Evolutionary conservation across 371 early-diverging fungal genomes (phyloP).

Genomic region (Mucor lusitanicus): DNA sequence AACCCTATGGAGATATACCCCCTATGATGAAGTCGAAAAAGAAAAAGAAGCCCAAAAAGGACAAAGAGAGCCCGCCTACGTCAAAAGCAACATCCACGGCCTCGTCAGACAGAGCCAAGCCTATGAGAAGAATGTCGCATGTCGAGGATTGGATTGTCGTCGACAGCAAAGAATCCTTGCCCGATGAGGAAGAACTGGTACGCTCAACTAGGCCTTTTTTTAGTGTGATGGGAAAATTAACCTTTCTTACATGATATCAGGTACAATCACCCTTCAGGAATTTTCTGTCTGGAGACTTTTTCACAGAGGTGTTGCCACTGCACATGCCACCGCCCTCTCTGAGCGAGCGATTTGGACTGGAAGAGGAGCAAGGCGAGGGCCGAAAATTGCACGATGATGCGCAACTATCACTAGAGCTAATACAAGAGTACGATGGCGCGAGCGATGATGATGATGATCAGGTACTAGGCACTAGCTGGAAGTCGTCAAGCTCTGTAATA

Average conservation of each 20-base stretch:
- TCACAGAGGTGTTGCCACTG: slow-evolving; percentile 49
- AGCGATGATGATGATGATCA: slow-evolving; percentile 27
- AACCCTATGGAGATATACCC: slow-evolving; percentile 62
- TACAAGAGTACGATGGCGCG: slow-evolving; percentile 24
- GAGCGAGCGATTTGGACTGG: slow-evolving; percentile 27
- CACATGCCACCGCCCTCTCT: slow-evolving; percentile 55
- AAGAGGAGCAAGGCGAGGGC: slow-evolving; percentile 12
- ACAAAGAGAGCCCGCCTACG: slow-evolving; percentile 12
- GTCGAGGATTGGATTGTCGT: slow-evolving; percentile 54
- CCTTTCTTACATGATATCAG: neutral
- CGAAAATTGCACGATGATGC: neutral
- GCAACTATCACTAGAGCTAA: slow-evolving; percentile 13
- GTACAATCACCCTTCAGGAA: slow-evolving; percentile 39
- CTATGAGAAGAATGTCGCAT: slow-evolving; percentile 37
- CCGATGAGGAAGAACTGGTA: slow-evolving; percentile 51
- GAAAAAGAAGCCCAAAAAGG: slow-evolving; percentile 17
- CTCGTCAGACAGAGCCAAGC: neutral
- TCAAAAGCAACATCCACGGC: neutral
- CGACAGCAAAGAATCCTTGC: slow-evolving; percentile 53
- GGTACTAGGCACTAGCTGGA: slow-evolving; percentile 21
- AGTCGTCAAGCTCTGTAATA: slow-evolving; percentile 7
- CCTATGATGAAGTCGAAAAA: slow-evolving; percentile 42
- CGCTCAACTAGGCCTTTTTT: neutral
- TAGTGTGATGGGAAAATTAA: neutral
- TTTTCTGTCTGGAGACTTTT: slow-evolving; percentile 47